phyloP scores from a whole-genome alignment of 129 eudicot genomes.

The Kitagawia praeruptora region DNA sequence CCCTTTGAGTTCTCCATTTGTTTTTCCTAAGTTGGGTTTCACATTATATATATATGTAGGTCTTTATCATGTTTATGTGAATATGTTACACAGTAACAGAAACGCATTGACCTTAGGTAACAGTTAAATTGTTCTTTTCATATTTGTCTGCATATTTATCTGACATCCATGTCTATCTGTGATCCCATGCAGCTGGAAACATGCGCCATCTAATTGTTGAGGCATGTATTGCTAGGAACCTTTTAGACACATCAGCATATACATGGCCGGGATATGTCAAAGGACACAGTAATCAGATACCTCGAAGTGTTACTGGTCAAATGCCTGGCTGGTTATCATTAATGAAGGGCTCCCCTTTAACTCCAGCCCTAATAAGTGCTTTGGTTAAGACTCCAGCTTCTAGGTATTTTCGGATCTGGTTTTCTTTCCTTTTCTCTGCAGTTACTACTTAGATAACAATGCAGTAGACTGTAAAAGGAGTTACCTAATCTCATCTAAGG shows the following conservation, averaged over 20 bases:
- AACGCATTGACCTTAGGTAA: neutral
- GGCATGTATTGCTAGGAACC: constrained; percentile 91
- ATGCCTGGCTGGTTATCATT: constrained; percentile 85
- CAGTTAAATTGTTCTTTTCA: neutral
- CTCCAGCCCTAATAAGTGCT: constrained; percentile 62
- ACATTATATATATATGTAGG: neutral
- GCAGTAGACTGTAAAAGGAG: neutral
- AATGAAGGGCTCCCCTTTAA: constrained; percentile 82
- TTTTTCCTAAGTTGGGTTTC: neutral
- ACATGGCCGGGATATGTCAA: constrained; percentile 92
- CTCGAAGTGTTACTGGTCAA: constrained; percentile 67
- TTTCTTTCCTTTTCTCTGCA: neutral
- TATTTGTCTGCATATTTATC: neutral
- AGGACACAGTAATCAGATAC: constrained; percentile 70
- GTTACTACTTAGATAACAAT: neutral
- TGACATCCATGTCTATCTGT: neutral
- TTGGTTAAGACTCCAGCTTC: constrained; percentile 79
- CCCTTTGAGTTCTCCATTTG: neutral
- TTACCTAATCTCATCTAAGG: neutral
- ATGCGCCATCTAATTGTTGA: constrained; percentile 87
- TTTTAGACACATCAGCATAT: constrained; percentile 85
- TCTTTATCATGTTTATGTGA: neutral
- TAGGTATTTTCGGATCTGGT: constrained; percentile 40
- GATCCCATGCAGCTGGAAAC: constrained; percentile 68
- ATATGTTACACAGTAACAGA: neutral